Conservation (phyloP, 2,329 filamentous ascomycete genomes). For the Phoma sp. region DNA sequence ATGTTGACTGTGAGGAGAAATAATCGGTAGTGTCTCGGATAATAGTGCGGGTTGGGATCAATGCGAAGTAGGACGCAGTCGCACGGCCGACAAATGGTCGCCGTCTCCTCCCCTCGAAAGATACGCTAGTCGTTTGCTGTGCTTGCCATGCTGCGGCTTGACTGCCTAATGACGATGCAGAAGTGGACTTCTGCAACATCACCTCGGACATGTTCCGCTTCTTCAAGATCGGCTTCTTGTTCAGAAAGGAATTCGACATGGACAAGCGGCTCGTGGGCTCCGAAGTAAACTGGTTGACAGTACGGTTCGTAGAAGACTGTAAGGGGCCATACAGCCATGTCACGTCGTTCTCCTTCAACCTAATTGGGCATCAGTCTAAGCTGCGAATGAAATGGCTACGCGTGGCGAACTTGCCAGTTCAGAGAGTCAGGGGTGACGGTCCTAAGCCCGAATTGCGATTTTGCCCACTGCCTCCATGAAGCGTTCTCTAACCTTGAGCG, state of each 20-base stretch:
- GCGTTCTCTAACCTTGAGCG: constrained; percentile 89
- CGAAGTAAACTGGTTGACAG: constrained; percentile 56
- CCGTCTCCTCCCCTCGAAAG: constrained; percentile 56
- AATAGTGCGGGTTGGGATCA: constrained; percentile 66
- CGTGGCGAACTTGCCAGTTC: constrained; percentile 86
- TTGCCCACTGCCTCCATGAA: constrained; percentile 96
- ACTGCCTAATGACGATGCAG: constrained; percentile 86
- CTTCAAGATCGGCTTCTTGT: constrained; percentile 90
- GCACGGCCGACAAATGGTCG: constrained; percentile 66
- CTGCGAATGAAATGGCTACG: too few relatives aligned
- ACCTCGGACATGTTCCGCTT: constrained; percentile 96
- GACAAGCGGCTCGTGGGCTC: constrained; percentile 64
- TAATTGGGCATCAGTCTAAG: too few relatives aligned
- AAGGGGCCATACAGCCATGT: constrained; percentile 97
- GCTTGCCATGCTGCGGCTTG: constrained; percentile 91
- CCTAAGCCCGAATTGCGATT: constrained; percentile 83
- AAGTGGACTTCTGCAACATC: constrained; percentile 88
- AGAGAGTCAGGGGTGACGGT: constrained; percentile 91
- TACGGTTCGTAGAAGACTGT: constrained; percentile 72
- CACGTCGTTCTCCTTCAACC: constrained; percentile 96
- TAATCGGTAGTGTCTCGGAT: constrained; percentile 71
- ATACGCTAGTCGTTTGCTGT: constrained; percentile 70
- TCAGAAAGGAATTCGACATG: constrained; percentile 70
- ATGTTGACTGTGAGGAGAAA: constrained; percentile 72
- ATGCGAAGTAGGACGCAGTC: constrained; percentile 65